These are phyloP conservation scores for Teratosphaeriaceae sp. DNA, from an alignment of 2,329 filamentous ascomycete genomes.

Conservation along the genomic window DNA sequence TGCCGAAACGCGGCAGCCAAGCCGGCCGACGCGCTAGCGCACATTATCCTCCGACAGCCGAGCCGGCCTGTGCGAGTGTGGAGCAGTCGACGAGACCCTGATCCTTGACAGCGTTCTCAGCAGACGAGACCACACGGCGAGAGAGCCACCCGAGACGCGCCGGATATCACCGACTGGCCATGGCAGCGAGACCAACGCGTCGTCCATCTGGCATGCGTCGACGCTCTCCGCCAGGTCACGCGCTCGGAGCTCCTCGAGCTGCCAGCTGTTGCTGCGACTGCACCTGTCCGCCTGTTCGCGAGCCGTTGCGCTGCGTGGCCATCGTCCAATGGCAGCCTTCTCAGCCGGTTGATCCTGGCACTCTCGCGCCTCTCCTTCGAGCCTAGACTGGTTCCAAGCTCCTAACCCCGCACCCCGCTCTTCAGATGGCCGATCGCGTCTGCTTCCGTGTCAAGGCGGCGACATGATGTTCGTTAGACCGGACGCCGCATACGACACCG, in stretches of 20 bases:
- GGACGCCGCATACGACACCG: constrained; percentile 18
- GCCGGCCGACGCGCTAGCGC: not conserved
- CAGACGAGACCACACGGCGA: no score
- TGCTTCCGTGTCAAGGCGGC: constrained; percentile 4
- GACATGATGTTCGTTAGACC: constrained; percentile 13
- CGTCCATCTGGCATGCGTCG: no score
- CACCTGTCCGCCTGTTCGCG: not conserved
- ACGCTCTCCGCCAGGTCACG: constrained; percentile 1
- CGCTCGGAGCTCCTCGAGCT: not conserved
- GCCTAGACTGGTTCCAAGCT: not conserved
- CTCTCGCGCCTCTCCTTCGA: not conserved
- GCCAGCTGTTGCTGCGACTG: not conserved
- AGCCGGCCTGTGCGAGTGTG: no score
- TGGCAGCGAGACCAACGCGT: no score
- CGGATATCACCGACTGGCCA: not conserved
- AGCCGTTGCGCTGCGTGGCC: not conserved
- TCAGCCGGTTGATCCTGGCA: not conserved
- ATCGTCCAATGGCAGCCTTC: not conserved
- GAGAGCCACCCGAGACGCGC: no score
- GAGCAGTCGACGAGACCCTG: not conserved
- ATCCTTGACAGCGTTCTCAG: no score
- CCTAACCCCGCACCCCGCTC: not conserved
- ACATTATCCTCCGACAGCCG: not conserved
- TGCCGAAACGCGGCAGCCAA: no score
- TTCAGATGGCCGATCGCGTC: not conserved